These are phyloP conservation scores for Allium sativum DNA, from an alignment of 106 monocot species.

Conservation along the genomic window DNA sequence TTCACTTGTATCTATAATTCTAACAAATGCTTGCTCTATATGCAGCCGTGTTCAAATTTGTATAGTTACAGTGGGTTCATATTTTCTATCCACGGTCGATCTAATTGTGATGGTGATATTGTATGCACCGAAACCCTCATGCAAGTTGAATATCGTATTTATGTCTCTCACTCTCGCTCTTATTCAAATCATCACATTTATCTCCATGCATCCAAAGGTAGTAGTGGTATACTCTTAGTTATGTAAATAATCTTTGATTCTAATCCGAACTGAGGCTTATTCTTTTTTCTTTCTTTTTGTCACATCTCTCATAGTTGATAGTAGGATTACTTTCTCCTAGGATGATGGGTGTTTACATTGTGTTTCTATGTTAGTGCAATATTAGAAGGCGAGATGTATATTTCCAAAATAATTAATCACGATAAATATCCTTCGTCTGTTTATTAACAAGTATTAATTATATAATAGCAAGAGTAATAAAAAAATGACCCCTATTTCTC, in stretches of 20 bases:
- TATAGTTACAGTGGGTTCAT: slow-evolving; percentile 30
- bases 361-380: slow-evolving; percentile 50
- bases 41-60: slow-evolving; percentile 53
- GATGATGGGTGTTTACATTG: slow-evolving; percentile 46
- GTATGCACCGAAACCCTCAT: slow-evolving; percentile 62
- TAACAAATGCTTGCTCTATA: slow-evolving; percentile 1
- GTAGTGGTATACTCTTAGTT: not conserved
- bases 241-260: no score
- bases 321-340: slow-evolving; percentile 40
- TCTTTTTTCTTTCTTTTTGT: not conserved
- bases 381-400: slow-evolving; percentile 32
- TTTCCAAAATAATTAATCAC: no score
- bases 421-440: not conserved
- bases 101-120: slow-evolving; percentile 75
- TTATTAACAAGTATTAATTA: no score
- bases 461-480: no score
- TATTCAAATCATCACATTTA: slow-evolving; percentile 53
- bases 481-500: no score
- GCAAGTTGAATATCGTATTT: slow-evolving; percentile 73
- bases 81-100: slow-evolving; percentile 48
- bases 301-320: slow-evolving; percentile 36
- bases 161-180: slow-evolving; percentile 65
- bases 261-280: no score
- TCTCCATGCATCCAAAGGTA: slow-evolving; percentile 61
- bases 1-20: no score